Evolutionary conservation across 345 rosid genomes (phyloP).

Genomic region (Toxicodendron radicans): DNA sequence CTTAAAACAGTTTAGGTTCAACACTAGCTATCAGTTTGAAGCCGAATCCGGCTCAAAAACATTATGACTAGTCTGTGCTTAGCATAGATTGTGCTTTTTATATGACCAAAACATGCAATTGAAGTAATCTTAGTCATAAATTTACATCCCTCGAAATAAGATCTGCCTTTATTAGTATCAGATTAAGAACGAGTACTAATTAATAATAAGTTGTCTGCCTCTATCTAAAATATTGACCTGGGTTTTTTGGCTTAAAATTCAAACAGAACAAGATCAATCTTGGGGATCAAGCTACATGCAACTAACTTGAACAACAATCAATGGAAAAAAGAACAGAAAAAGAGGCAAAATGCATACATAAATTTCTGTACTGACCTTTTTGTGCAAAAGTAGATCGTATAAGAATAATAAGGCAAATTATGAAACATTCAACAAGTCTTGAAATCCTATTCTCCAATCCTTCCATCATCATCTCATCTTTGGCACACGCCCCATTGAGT

Average conservation of each 20-base stretch:
- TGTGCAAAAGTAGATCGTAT: conserved; percentile 39
- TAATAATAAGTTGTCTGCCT: background rate
- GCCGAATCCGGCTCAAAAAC: background rate
- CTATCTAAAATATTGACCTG: background rate
- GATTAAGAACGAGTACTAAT: background rate
- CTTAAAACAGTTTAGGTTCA: conserved; percentile 6
- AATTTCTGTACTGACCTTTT: conserved; percentile 35
- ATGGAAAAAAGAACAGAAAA: background rate
- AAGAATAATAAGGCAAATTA: conserved; percentile 33
- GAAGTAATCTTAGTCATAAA: background rate
- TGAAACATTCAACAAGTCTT: conserved; percentile 20
- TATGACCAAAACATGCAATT: background rate
- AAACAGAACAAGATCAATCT: background rate
- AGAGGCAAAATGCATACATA: background rate
- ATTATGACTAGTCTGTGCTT: background rate
- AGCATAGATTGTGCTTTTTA: background rate
- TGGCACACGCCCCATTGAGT: conserved; percentile 35
- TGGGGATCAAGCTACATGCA: background rate
- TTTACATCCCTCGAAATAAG: background rate
- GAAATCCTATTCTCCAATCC: conserved; percentile 27
- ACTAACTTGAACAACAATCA: background rate
- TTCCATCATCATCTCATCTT: conserved; percentile 52
- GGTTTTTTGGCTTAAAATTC: background rate
- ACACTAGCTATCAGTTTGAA: background rate
- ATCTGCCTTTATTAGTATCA: conserved; percentile 4